Evolutionary conservation across 306 rosid species (phyloP).

Genomic region (Rosa lucieae): DNA sequence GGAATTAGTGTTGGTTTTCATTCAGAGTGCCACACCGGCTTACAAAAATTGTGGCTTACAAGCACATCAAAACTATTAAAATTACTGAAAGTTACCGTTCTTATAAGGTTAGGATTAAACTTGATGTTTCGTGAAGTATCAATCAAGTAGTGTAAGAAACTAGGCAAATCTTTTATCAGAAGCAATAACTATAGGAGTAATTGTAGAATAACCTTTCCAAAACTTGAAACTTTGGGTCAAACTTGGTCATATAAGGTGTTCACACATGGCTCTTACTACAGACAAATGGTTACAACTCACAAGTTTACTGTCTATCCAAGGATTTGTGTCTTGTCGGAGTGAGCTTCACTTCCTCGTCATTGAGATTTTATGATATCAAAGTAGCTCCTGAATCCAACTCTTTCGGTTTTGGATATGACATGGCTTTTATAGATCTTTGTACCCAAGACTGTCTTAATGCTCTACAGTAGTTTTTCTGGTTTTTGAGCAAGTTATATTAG

Average conservation of each 20-base stretch:
- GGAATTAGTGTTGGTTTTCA: neutral
- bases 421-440: neutral
- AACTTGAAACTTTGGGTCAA: conserved; percentile 1
- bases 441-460: neutral
- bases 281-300: neutral
- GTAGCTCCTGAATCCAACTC: neutral
- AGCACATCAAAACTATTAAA: neutral
- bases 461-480: neutral
- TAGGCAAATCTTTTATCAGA: neutral
- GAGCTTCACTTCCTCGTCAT: neutral
- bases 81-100: neutral
- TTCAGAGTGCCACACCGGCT: neutral
- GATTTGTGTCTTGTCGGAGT: neutral
- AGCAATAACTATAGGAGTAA: neutral
- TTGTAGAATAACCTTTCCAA: neutral
- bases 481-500: neutral
- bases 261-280: neutral
- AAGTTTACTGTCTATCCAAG: neutral
- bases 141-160: neutral
- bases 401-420: neutral
- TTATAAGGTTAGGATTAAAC: neutral
- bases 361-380: neutral
- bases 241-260: neutral
- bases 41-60: neutral
- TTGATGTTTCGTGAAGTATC: neutral